Evolutionary conservation across 1,284 basidiomycete genomes (phyloP), one percentile per base, ranked within the genome.

Genomic region (Papiliotrema terrestris): DNA sequence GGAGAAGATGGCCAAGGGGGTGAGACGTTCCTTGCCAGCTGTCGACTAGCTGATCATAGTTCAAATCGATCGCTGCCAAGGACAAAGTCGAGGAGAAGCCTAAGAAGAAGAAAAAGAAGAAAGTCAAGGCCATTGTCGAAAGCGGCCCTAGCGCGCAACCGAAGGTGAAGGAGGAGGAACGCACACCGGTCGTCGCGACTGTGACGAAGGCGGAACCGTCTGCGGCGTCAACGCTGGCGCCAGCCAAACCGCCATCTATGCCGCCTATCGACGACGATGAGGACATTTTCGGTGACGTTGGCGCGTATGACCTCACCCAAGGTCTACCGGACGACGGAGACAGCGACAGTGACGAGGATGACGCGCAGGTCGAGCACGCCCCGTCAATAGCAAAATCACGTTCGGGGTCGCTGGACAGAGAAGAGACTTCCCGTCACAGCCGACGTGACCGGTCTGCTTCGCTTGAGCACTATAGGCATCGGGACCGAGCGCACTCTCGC

Each of bases 261-360:
- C 26, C 42, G 9, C 35, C 36, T 20, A 38, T 45, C 26, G 52
- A 66, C 15, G 75, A 78, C 11, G 79, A 79, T 38, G 79, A 79
- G 15, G 79, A 82, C 56, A 95, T 96, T 53, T 96, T 96, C 72
- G 88, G 85, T 1, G 91, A 81, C 46, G 90, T 83, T 1, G 90
- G 87, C 14, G 88, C 89, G 36, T 96, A 94, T 72, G 84, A 80
- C 37, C 83, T 83, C 26, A 83, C 84, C 4, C 63, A 57, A 23
- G 43, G 42, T 39, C 35, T 38, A 13, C n/a, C 23, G 32, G 77
- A 79, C 9, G 80, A 80, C 26, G 79, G 79, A n/a, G 80, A 82
- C 56, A 95, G 95, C 53, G 96, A 96, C 72, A 88, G 84, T 1
- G 91, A 87, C 8, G 88, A 91, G 42, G 96, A 95, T 72, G 63